Evolutionary conservation across 441 rosid genomes (phyloP).

Genomic region (Lepidium campestre): DNA sequence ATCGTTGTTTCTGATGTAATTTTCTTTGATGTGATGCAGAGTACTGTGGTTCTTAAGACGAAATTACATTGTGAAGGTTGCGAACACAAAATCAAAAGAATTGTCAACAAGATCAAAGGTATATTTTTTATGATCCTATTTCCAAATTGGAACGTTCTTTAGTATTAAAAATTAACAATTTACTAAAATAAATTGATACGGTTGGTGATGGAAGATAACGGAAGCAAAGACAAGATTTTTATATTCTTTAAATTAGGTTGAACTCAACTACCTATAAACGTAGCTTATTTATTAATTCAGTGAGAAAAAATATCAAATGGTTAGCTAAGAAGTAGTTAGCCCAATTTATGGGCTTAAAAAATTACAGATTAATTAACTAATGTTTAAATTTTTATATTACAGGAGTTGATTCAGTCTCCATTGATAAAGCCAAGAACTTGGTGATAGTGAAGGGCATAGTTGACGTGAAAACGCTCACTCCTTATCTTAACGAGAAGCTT

Average conservation of each 20-base stretch:
- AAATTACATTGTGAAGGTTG: conserved; percentile 81
- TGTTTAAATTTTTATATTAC: neutral
- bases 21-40: conserved; percentile 38
- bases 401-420: conserved; percentile 58
- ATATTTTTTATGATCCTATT: neutral
- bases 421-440: conserved; percentile 59
- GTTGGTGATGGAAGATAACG: conserved; percentile 19
- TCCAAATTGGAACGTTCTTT: neutral
- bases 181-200: neutral
- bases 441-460: conserved; percentile 70
- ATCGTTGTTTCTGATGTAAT: conserved; percentile 1
- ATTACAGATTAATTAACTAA: neutral
- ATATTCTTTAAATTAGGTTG: conserved; percentile 16
- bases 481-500: conserved; percentile 52
- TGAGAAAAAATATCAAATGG: neutral
- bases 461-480: conserved; percentile 49
- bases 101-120: conserved; percentile 56
- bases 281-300: neutral
- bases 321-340: conserved; percentile 24
- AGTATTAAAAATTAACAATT: neutral
- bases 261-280: conserved; percentile 8
- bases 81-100: conserved; percentile 49
- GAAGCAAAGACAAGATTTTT: conserved; percentile 5
- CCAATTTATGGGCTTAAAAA: conserved; percentile 13
- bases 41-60: conserved; percentile 63